phyloP scores from a whole-genome alignment of 306 rosid genomes.

The Prunus mongolica region DNA sequence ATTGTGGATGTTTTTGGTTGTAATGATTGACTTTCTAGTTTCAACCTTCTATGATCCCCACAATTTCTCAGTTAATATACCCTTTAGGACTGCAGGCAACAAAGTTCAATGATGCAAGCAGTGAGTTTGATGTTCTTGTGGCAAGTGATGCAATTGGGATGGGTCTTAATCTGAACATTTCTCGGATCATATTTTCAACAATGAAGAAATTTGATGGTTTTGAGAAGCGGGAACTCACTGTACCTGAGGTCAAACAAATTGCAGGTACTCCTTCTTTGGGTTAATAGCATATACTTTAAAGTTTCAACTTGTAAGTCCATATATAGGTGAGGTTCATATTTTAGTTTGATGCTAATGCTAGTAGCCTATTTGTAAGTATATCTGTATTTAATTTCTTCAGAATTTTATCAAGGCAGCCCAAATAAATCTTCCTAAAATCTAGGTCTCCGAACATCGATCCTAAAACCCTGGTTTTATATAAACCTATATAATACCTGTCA shows the following conservation, averaged over 20 bases:
- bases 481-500: background rate
- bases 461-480: background rate
- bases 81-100: slow-evolving; percentile 80
- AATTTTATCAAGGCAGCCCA: background rate
- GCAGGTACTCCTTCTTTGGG: slow-evolving; percentile 47
- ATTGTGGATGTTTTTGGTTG: background rate
- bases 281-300: background rate
- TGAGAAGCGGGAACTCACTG: slow-evolving; percentile 64
- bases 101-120: slow-evolving; percentile 78
- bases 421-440: too few species aligned
- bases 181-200: slow-evolving; percentile 88
- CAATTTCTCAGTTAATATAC: slow-evolving; percentile 32
- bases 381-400: background rate
- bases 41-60: slow-evolving; percentile 5
- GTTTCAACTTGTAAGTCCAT: background rate
- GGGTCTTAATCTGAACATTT: slow-evolving; percentile 98
- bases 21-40: slow-evolving; percentile 21
- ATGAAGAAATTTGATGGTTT: slow-evolving; percentile 80
- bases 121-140: slow-evolving; percentile 94
- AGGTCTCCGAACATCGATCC: background rate
- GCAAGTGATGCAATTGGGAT: slow-evolving; percentile 97
- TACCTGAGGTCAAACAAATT: slow-evolving; percentile 89
- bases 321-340: background rate
- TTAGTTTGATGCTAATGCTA: background rate
- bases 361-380: background rate